Evolutionary conservation across 441 rosid genomes (phyloP).

Genomic region (Adansonia gregorii): DNA sequence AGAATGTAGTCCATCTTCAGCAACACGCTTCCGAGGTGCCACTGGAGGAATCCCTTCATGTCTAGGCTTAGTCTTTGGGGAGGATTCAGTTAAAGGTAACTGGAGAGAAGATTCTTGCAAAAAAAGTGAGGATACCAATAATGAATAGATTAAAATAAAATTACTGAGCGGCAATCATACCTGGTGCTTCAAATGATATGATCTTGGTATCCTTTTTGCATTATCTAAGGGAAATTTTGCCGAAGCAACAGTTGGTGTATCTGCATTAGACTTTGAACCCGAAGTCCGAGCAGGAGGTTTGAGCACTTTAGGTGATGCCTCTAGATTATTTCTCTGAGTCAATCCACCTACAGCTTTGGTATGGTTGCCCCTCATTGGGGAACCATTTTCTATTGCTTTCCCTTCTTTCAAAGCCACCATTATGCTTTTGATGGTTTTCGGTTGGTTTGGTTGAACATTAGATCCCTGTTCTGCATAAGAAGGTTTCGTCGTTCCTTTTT

Average conservation of each 20-base stretch:
- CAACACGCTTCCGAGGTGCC: slow-evolving; percentile 47
- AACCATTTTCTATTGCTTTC: slow-evolving; percentile 77
- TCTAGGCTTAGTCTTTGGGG: slow-evolving; percentile 70
- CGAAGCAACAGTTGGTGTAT: slow-evolving; percentile 40
- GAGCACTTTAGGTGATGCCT: slow-evolving; percentile 67
- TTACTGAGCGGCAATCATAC: slow-evolving; percentile 41
- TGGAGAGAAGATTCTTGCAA: slow-evolving; percentile 36
- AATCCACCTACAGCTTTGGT: slow-evolving; percentile 49
- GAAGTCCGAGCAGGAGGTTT: slow-evolving; percentile 54
- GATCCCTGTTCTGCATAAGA: slow-evolving; percentile 47
- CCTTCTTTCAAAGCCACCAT: slow-evolving; percentile 95
- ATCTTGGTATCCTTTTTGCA: slow-evolving; percentile 50
- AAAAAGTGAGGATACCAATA: slow-evolving; percentile 26
- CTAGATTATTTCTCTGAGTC: slow-evolving; percentile 54
- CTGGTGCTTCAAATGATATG: slow-evolving; percentile 71
- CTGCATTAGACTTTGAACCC: slow-evolving; percentile 57
- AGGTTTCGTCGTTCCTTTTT: slow-evolving; percentile 47
- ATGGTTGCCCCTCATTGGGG: slow-evolving; percentile 76
- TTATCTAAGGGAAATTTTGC: slow-evolving; percentile 57
- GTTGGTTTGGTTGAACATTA: slow-evolving; percentile 62
- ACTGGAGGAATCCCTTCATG: slow-evolving; percentile 64
- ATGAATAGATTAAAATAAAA: slow-evolving; percentile 19
- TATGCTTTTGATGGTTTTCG: slow-evolving; percentile 77
- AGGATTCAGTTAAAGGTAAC: slow-evolving; percentile 64
- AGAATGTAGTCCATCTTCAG: slow-evolving; percentile 54